Base-by-base conservation (phyloP, 1,284 basidiomycete species). In the Athelia sp. region DNA sequence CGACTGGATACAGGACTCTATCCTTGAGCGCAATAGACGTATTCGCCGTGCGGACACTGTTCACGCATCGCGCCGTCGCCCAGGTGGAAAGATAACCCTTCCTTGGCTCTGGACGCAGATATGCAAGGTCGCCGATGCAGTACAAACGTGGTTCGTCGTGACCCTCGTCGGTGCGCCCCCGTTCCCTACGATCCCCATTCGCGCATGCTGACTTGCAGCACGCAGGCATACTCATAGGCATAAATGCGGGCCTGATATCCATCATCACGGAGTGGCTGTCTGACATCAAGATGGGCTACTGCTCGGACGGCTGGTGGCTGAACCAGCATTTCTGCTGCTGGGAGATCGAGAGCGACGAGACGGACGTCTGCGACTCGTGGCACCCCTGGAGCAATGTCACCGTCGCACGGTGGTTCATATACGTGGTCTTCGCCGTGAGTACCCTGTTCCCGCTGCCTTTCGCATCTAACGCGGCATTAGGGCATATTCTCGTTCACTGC, bases 271-370 rank as follows among this genome's bases (percentile, higher is more conserved):
- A 90, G 67, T 99, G 97, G 97, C 79, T 98, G 9, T 95, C 94
- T 1, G 95, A 99, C 66, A 82, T 98, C 54, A 98, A 98, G 73
- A 89, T 94, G 73, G 97, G 97, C 0, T 96, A 97, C 64, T 99
- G 97, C 67, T 81, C 84, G 1, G 90, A 95, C 50, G 95, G 93
- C 2, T 99, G 97, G 97, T 99, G 97, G 96, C 68, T 99, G 50
- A 97, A 95, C 66, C 86, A 93, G 60, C 93, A 98, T 63, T 98
- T 98, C 66, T 99, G 97, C 70, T 99, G 97, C 65, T 94, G 93
- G 90, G 93, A 95, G 63, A 84, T 93, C 52, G 92, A 94, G 58
- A 79, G 81, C 11, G 85, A 87, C 45, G 89, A 87, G 54, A 79
- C 82, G 31, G 84, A 86, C 54, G 85, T 82, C 2, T 99, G 97